Evolutionary conservation across 176 grass and related monocot genomes (phyloP), one percentile per base, ranked within the genome.

Genomic region (Aegilops sharonensis): DNA sequence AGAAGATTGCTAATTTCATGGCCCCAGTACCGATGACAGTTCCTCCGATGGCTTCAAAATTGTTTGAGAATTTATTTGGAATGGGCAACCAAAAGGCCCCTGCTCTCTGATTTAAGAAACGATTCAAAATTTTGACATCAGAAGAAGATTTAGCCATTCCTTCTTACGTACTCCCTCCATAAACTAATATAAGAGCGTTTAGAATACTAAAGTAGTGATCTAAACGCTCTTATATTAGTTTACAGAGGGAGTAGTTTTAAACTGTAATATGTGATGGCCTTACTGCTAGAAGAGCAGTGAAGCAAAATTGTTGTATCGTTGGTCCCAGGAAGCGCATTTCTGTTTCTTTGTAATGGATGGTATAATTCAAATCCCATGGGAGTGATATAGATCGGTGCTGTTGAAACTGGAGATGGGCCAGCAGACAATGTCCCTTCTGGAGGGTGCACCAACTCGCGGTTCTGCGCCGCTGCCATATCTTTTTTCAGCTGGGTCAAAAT

Each of bases 1-100:
- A 98, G 85, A 91, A 98, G 83, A 87, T 95, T 64, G 86, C 90
- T 76, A 98, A 98, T 88, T 97, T 95, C 83, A 95, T 98, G 93
- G 89, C 89, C 42, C 91, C 93, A 6, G 36, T 87, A 54, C 50
- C 50, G 14, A 54, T 54, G 50, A 54, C 50, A 54, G 15, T 54
- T 54, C 50, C 50, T 54, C 50, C 50, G 14, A 54, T 54, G 50
- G 50, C 50, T 54, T 54, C 50, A 54, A 54, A 54, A 54, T 54
- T 54, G 50, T 93, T 88, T 39, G 89, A 97, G 78, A 93, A 93
- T 86, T 87, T 97, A 60, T 97, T 97, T 61, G 91, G 92, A 6
- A 20, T 34, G 5, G 78, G 18, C 73, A 90, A 90, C 87, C 43
- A 90, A 75, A 75, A 85, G 71, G n/a, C 31, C 1, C 24, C 29